Percentiles rank a stretch among this genome's conserved stretches.
Conservation (phyloP, 345 rosid species). For the Eucalyptus caleyi region DNA sequence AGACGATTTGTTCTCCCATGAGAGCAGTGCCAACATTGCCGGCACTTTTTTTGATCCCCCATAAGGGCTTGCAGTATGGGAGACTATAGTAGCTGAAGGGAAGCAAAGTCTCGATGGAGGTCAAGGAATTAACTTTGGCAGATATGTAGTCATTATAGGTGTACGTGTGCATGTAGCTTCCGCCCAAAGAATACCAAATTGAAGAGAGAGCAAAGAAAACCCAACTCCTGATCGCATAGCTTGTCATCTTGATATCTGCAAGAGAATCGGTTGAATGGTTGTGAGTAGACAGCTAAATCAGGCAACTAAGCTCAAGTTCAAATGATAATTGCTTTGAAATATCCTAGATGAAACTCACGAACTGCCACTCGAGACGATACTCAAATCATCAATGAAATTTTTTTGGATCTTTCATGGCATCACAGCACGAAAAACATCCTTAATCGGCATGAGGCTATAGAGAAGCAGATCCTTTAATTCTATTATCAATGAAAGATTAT, state of each 20-base stretch:
- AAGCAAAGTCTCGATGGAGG: conserved; percentile 80
- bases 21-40: neutral
- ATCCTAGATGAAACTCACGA: neutral
- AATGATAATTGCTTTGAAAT: neutral
- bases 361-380: neutral
- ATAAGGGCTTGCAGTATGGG: conserved; percentile 3
- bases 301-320: neutral
- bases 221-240: neutral
- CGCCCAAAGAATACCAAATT: conserved; percentile 68
- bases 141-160: conserved; percentile 24
- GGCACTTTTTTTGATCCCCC: neutral
- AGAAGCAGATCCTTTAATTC: neutral
- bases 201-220: conserved; percentile 25
- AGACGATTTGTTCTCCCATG: neutral
- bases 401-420: neutral
- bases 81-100: conserved; percentile 79
- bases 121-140: conserved; percentile 76
- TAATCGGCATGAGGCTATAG: neutral
- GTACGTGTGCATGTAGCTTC: conserved; percentile 78
- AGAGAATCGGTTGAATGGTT: neutral
- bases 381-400: neutral
- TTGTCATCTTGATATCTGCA: neutral
- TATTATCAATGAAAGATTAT: neutral
- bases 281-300: neutral
- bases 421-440: neutral